A percentile compares a stretch with the other conserved stretches of the same genome.
Evolutionary conservation across 495 filamentous ascomycete genomes (phyloP).

Genomic region (Penicillium fimorum): DNA sequence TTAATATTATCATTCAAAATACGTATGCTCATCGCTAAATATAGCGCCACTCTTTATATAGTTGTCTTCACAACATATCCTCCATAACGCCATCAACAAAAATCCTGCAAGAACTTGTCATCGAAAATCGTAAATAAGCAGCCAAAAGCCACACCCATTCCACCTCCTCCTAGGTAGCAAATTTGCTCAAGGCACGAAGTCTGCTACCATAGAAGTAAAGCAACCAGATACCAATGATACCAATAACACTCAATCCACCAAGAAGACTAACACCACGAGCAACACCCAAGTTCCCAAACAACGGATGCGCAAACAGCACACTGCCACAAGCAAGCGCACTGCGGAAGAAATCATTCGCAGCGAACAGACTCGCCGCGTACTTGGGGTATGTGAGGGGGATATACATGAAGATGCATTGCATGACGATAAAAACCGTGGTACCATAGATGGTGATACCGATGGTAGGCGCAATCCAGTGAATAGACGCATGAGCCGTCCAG

Average conservation of each 20-base stretch:
- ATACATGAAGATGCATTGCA: slow-evolving; percentile 67
- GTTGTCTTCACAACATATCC: not conserved
- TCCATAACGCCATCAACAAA: not conserved
- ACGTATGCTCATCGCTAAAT: not conserved
- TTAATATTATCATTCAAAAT: not conserved
- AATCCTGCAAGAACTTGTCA: not conserved
- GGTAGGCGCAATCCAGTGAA: slow-evolving; percentile 62
- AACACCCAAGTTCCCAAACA: slow-evolving; percentile 59
- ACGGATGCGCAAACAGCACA: slow-evolving; percentile 55
- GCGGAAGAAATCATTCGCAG: slow-evolving; percentile 60
- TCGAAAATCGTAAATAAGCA: not conserved
- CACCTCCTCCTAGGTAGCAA: slow-evolving; percentile 22
- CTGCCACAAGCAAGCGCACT: slow-evolving; percentile 55
- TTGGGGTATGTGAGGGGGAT: slow-evolving; percentile 60
- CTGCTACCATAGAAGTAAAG: slow-evolving; percentile 30
- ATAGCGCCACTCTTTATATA: not conserved
- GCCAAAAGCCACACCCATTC: not conserved
- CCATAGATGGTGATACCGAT: slow-evolving; percentile 60
- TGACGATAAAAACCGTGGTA: slow-evolving; percentile 47
- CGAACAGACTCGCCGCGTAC: slow-evolving; percentile 62
- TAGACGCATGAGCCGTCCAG: slow-evolving; percentile 53
- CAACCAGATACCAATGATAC: slow-evolving; percentile 52
- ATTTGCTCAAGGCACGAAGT: slow-evolving; percentile 32
- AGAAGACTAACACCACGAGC: slow-evolving; percentile 54
- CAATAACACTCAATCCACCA: slow-evolving; percentile 54